phyloP scores from a whole-genome alignment of 345 rosid species.

The Zanthoxylum bungeanum region DNA sequence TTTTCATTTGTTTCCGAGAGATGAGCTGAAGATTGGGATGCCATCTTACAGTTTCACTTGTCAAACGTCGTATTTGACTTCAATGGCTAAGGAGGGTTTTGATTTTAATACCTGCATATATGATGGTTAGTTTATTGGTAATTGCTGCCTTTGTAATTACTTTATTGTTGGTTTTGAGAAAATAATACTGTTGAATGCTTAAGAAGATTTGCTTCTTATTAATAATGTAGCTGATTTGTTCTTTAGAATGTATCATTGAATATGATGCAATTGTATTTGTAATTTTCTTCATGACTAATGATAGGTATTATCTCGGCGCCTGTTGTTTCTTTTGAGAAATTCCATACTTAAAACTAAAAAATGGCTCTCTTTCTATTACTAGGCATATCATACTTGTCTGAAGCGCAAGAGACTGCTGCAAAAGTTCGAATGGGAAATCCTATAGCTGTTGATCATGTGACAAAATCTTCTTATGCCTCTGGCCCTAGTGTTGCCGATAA shows the following conservation, averaged over 20 bases:
- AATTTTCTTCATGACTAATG: background rate
- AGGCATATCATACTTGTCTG: conserved; percentile 89
- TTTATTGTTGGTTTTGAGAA: no score
- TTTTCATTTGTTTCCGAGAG: conserved; percentile 85
- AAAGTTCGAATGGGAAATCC: conserved; percentile 58
- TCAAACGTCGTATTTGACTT: conserved; percentile 58
- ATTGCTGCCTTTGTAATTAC: background rate
- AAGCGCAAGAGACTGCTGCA: conserved; percentile 72
- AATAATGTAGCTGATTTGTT: background rate
- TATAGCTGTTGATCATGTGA: conserved; percentile 23
- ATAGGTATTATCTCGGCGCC: background rate
- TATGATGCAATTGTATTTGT: background rate
- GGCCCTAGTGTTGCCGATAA: conserved; percentile 61
- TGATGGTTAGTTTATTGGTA: conserved; percentile 44
- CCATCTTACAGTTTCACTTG: conserved; percentile 86
- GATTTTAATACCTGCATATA: conserved; percentile 86
- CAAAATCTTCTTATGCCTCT: conserved; percentile 36
- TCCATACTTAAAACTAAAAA: background rate
- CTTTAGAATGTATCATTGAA: background rate
- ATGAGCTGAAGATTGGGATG: conserved; percentile 69
- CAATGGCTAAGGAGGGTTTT: conserved; percentile 82
- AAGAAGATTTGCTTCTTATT: background rate
- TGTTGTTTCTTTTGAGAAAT: background rate
- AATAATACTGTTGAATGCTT: background rate
- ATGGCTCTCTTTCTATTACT: conserved; percentile 8